Conservation (phyloP, 805 yeast species). For the Kregervanrija pseudodelftensis region DNA sequence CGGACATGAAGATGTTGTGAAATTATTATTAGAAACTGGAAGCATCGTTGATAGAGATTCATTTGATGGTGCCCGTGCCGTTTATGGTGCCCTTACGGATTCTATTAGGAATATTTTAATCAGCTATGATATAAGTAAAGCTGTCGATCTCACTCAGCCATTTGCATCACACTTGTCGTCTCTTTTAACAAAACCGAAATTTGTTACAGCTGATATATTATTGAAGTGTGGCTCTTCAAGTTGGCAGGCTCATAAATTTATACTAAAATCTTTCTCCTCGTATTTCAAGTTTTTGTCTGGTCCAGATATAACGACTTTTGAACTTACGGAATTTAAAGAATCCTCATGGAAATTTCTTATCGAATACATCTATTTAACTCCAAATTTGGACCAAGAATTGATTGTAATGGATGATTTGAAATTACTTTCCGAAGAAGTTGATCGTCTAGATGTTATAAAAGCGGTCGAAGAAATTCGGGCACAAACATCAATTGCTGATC, state of each 20-base stretch:
- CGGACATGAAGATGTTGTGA: slow-evolving; percentile 65
- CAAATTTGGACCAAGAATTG: slow-evolving; percentile 26
- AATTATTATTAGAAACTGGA: slow-evolving; percentile 52
- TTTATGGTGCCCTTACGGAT: slow-evolving; percentile 73
- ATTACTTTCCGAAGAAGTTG: slow-evolving; percentile 30
- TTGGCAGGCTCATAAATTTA: slow-evolving; percentile 31
- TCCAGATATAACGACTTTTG: not conserved
- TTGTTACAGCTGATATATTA: slow-evolving; percentile 29
- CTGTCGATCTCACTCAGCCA: slow-evolving; percentile 61
- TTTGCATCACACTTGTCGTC: slow-evolving; percentile 65
- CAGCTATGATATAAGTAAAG: slow-evolving; percentile 58
- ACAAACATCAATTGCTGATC: slow-evolving; percentile 13
- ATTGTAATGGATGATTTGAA: slow-evolving; percentile 24
- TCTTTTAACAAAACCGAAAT: slow-evolving; percentile 24
- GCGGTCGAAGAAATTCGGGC: slow-evolving; percentile 20
- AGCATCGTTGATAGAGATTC: slow-evolving; percentile 77
- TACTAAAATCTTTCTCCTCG: slow-evolving; percentile 21
- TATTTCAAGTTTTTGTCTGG: not conserved
- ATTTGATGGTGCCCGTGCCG: slow-evolving; percentile 70
- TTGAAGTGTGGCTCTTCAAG: slow-evolving; percentile 7
- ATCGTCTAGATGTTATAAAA: slow-evolving; percentile 31
- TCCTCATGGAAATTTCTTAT: slow-evolving; percentile 29
- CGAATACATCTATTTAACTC: slow-evolving; percentile 20
- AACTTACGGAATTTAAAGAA: slow-evolving; percentile 11
- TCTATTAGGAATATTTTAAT: slow-evolving; percentile 50